These are phyloP conservation scores for Trichoderma brevicompactum DNA, from an alignment of 2,329 filamentous ascomycete genomes.

Conservation along the genomic window DNA sequence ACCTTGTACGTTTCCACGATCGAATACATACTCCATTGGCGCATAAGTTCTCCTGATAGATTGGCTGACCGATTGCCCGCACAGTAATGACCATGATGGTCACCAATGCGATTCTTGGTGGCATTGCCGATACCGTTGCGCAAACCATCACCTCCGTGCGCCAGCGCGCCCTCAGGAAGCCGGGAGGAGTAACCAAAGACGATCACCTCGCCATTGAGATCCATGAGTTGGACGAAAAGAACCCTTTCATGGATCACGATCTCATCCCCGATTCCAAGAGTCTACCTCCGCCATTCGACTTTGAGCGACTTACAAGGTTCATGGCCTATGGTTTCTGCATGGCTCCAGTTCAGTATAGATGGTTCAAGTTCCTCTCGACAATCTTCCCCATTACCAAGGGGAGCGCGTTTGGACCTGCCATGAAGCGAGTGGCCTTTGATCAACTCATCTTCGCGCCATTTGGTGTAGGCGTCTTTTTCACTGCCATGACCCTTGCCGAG, in stretches of 20 bases:
- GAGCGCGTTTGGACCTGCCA: conserved; percentile 72
- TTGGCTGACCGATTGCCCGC: background rate
- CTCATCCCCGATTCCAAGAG: conserved; percentile 65
- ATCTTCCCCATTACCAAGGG: conserved; percentile 84
- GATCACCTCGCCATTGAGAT: conserved; percentile 86
- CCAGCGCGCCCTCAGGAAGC: conserved; percentile 66
- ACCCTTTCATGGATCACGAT: conserved; percentile 67
- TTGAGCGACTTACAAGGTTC: conserved; percentile 90
- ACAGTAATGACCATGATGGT: conserved; percentile 97
- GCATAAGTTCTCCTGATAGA: background rate
- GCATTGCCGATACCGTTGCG: conserved; percentile 94
- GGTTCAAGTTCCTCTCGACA: conserved; percentile 84
- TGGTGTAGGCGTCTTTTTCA: conserved; percentile 87
- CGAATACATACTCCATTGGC: background rate
- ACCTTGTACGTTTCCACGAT: conserved; percentile 63
- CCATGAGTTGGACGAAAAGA: conserved; percentile 82
- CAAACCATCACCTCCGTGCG: conserved; percentile 88
- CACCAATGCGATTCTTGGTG: conserved; percentile 93
- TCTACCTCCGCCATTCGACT: conserved; percentile 86
- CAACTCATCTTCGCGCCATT: conserved; percentile 92
- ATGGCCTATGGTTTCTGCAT: conserved; percentile 98
- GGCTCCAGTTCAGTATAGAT: conserved; percentile 93
- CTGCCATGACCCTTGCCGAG: conserved; percentile 94
- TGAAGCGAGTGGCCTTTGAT: conserved; percentile 91
- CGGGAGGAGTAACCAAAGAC: conserved; percentile 61